These are phyloP conservation scores for Eutrema heterophyllum DNA, from an alignment of 345 rosid genomes.

Conservation along the genomic window DNA sequence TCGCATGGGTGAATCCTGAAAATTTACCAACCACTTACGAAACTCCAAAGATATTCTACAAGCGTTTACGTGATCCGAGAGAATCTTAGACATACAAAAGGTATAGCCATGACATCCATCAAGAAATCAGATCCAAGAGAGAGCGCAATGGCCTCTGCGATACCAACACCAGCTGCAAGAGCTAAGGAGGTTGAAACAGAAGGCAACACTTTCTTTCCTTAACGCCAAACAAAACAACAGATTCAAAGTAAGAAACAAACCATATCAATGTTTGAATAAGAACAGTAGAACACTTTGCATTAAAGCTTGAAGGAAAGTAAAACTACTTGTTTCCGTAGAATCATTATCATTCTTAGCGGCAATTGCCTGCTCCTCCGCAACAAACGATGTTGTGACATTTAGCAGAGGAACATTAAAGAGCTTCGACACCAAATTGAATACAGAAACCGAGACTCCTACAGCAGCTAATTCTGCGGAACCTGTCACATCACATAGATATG, in stretches of 20 bases:
- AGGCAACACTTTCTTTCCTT: slow-evolving; percentile 56
- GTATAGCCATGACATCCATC: slow-evolving; percentile 90
- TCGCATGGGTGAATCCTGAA: slow-evolving; percentile 87
- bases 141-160: slow-evolving; percentile 77
- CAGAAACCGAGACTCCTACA: slow-evolving; percentile 77
- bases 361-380: slow-evolving; percentile 82
- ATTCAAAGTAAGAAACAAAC: not conserved
- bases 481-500: slow-evolving; percentile 16
- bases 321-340: slow-evolving; percentile 18
- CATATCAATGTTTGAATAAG: not conserved
- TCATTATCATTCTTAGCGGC: slow-evolving; percentile 20
- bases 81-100: slow-evolving; percentile 60
- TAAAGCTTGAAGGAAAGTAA: not conserved
- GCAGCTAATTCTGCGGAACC: slow-evolving; percentile 91
- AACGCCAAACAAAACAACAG: not conserved
- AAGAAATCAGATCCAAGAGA: slow-evolving; percentile 69
- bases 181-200: slow-evolving; percentile 75
- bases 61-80: not conserved
- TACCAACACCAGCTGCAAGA: slow-evolving; percentile 75
- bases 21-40: not conserved
- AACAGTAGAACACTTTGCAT: not conserved
- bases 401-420: slow-evolving; percentile 85
- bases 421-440: slow-evolving; percentile 84
- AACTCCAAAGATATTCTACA: not conserved
- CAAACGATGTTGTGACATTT: slow-evolving; percentile 82